These are phyloP conservation scores for Ciborinia camelliae DNA, from an alignment of 2,329 filamentous ascomycete genomes.

Conservation along the genomic window DNA sequence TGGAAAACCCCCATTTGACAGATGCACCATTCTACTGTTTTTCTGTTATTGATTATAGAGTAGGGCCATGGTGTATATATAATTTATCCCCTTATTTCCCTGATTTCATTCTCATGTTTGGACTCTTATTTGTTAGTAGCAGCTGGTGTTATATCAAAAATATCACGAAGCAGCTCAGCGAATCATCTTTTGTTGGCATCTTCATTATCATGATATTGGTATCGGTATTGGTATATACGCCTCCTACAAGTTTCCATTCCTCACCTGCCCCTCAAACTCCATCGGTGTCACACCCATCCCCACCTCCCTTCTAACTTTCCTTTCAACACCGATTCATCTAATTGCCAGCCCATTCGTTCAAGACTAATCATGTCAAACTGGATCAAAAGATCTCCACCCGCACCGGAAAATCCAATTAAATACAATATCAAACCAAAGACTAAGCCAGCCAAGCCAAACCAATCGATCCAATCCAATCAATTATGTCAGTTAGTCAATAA, in stretches of 20 bases:
- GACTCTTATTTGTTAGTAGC: not conserved
- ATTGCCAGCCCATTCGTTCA: conserved; percentile 1
- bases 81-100: not conserved
- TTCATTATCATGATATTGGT: conserved; percentile 16
- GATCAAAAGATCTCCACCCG: conserved; percentile 2
- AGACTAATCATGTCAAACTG: conserved; percentile 10
- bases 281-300: not conserved
- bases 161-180: no score
- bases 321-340: not conserved
- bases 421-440: conserved; percentile 10
- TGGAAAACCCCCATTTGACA: not conserved
- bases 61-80: not conserved
- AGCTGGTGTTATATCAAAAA: not conserved
- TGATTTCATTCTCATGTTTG: not conserved
- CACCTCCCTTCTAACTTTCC: not conserved
- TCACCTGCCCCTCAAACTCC: not conserved
- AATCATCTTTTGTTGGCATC: not conserved
- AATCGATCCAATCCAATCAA: conserved; percentile 18
- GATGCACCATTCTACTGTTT: not conserved
- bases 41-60: not conserved
- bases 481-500: conserved; percentile 20
- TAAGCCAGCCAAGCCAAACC: conserved; percentile 17
- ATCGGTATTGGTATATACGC: conserved; percentile 12
- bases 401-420: conserved; percentile 15
- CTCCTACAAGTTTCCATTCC: not conserved